Base-by-base conservation (phyloP, 225 moss, liverwort and hornwort genomes). In the Bryoerythrophyllum caledonicum region DNA sequence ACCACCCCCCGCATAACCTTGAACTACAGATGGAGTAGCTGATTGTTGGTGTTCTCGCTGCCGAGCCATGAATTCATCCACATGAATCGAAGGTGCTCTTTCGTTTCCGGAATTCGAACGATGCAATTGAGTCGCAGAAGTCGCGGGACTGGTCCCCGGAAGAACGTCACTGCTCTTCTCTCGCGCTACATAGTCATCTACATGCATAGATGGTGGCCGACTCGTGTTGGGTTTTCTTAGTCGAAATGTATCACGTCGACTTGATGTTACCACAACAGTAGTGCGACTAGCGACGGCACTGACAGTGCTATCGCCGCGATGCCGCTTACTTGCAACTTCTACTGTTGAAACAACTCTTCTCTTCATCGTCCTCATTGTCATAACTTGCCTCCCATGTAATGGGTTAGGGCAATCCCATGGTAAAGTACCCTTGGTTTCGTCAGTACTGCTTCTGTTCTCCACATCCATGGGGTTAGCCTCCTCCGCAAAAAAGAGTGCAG, bases 201-300 rank as follows among this genome's bases (percentile, higher is more conserved):
- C 99, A 79, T 99, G 99, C 99, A 93, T 95, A 26, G 99, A 99
- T 41, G 99, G 99, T 70, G 99, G 99, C 72, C 99, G 89, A 76
- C 99, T 99, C 37, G 95, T 99, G 74, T 99, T 99, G 3, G 99
- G 99, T 74, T 95, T 99, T 65, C 99, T 86, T 26, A 92, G 93
- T 76, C 99, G 87, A 80, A 99, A 99, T 54, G 89, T 91, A 68
- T 99, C 99, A 35, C 99, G 91, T 61, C 99, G 85, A 78, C 71
- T 89, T 81, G 88, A 82, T 76, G 84, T 78, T 59, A 80, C 84
- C 60, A 81, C 55, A 80, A 78, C 81, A 73, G 85, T 74, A 65
- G 86, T 77, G 66, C 89, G 89, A 79, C 83, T 81, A 63, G 81
- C 75, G 61, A 80, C 78, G 70, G 83, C 73, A 72, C 70, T 73